Evolutionary conservation across 2,329 filamentous ascomycete genomes (phyloP), one percentile per base, ranked within the genome.

Genomic region (Phyllosticta citrichinensis): DNA sequence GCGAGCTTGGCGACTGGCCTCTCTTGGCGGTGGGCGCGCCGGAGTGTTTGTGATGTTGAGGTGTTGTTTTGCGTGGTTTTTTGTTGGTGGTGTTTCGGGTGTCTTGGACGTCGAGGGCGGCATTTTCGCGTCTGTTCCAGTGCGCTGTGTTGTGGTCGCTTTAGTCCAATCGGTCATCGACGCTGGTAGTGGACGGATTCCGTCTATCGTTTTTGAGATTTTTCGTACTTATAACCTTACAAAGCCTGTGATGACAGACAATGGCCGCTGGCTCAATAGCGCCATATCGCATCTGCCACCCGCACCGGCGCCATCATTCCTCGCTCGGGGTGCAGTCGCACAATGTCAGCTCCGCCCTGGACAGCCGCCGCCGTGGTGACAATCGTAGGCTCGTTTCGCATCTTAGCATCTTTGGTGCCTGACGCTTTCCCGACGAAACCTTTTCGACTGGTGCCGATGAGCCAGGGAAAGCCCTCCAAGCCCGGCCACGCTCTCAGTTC

Each of bases 371-470:
- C 87, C 9, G 97, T 88, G 0, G 91, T 89, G 11, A 89, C 91
- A 11, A 91, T 92, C 2, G 94, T 97, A 11, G 94, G 94, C 85
- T 87, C 94, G 9, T 82, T 80, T 64, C 93, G 82, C 66, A 91
- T 83, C 63, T 79, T 81, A 0, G 91, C 83, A 66, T 85, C 83
- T 63, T 82, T 74, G 1, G 91, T 88, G 0, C 88, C 89, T 0
- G 92, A 96, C 33, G 96, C 81, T 66, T 81, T 81, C 1, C 93
- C 93, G 60, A 99, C 84, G 70, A 99, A 99, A 22, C 83, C 81
- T 77, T 99, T 99, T 63, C 93, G 84, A 74, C 91, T 96, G 17
- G 87, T 85, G 0, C 94, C 94, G 47, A 97, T 80, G 22, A 97
- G 79, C 93, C 93, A 97, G 0, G 94, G 92, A 19, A 96, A 76